These are phyloP conservation scores for Tuber aestivum DNA, from an alignment of 495 filamentous ascomycete species.

Conservation along the genomic window DNA sequence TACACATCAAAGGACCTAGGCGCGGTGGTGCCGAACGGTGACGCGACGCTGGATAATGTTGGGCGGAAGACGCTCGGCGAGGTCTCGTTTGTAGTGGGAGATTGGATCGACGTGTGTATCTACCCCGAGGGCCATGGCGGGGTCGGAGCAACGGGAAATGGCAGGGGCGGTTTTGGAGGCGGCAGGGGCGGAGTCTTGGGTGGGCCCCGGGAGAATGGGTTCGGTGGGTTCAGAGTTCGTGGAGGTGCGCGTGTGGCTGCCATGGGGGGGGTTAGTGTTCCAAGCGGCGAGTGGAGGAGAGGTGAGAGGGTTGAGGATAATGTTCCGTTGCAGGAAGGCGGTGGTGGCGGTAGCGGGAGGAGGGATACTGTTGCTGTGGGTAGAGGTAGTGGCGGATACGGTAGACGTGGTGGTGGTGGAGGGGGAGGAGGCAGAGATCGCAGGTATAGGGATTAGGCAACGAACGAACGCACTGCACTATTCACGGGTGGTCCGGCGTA, in stretches of 20 bases:
- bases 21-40: conserved; percentile 66
- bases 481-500: background rate
- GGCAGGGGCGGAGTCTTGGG: conserved; percentile 44
- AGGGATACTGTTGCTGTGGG: conserved; percentile 4
- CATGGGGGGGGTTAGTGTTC: conserved; percentile 45
- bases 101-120: conserved; percentile 77
- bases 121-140: conserved; percentile 67
- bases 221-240: conserved; percentile 44
- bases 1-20: conserved; percentile 75
- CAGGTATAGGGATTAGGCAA: conserved; percentile 27
- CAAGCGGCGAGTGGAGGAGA: conserved; percentile 56
- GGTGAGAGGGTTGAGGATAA: conserved; percentile 53
- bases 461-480: background rate
- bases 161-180: conserved; percentile 45
- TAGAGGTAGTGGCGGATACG: conserved; percentile 21
- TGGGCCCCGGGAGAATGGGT: conserved; percentile 50
- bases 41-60: conserved; percentile 48
- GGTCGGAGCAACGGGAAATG: conserved; percentile 54
- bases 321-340: conserved; percentile 29
- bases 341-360: conserved; percentile 11
- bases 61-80: conserved; percentile 67
- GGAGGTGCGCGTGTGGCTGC: conserved; percentile 37
- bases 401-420: conserved; percentile 22
- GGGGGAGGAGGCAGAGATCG: conserved; percentile 13
- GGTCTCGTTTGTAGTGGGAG: conserved; percentile 75